These are phyloP conservation scores for Rhizopogon salebrosus DNA, from an alignment of 768 basidiomycete species.

Conservation along the genomic window DNA sequence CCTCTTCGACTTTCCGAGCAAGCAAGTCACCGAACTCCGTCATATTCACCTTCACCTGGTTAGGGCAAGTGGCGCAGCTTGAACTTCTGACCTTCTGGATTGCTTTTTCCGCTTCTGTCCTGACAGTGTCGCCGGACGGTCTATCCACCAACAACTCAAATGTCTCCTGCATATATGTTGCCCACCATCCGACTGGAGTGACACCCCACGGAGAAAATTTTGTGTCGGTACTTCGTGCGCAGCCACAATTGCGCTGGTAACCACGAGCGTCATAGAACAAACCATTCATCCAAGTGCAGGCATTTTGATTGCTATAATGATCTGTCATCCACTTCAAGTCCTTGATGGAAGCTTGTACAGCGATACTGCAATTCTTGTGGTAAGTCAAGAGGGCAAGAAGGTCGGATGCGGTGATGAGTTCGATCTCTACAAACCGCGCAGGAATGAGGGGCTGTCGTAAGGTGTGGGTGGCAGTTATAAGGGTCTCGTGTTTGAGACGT, in stretches of 20 bases:
- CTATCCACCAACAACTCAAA: constrained; percentile 11
- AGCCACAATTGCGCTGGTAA: neutral
- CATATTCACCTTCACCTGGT: constrained; percentile 8
- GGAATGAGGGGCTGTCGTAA: constrained; percentile 20
- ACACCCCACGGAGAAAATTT: neutral
- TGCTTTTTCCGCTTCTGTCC: neutral
- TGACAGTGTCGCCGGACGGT: constrained; percentile 10
- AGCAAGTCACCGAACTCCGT: constrained; percentile 9
- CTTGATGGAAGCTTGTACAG: constrained; percentile 1
- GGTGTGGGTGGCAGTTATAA: constrained; percentile 24
- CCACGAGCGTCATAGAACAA: neutral
- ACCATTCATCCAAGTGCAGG: constrained; percentile 6
- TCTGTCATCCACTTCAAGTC: constrained; percentile 10
- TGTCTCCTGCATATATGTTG: constrained; percentile 11
- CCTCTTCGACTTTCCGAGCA: constrained; percentile 7
- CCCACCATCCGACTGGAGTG: constrained; percentile 14
- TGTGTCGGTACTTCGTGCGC: neutral
- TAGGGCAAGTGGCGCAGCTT: neutral
- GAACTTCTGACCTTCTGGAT: neutral
- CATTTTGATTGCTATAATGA: constrained; percentile 1
- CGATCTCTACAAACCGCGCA: constrained; percentile 20
- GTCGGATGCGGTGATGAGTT: constrained; percentile 18
- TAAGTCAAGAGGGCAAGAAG: constrained; percentile 22
- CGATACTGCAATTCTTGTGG: constrained; percentile 10
- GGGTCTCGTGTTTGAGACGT: constrained; percentile 14